Evolutionary conservation across 1,284 basidiomycete species (phyloP).

Genomic region (Trametes versicolor): DNA sequence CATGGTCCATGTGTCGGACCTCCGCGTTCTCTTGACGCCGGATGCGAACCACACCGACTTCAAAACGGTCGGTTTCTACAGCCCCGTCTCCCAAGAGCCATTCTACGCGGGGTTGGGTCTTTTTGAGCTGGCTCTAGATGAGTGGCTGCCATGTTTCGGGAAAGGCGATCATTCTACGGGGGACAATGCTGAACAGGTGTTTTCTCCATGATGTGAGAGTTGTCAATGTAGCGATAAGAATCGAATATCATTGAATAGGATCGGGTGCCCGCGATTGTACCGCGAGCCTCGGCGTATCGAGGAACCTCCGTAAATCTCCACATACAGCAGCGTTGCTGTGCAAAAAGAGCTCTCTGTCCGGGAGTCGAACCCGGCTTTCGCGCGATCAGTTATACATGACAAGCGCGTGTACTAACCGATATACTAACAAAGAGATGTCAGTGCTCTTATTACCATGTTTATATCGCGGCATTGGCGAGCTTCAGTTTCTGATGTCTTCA

Average conservation of each 20-base stretch:
- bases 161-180: not conserved
- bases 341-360: slow-evolving; percentile 49
- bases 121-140: slow-evolving; percentile 57
- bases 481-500: not conserved
- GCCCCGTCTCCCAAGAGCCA: slow-evolving; percentile 54
- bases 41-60: slow-evolving; percentile 59
- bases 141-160: slow-evolving; percentile 57
- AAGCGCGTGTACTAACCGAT: slow-evolving; percentile 38
- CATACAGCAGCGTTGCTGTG: no score
- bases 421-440: slow-evolving; percentile 32
- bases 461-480: not conserved
- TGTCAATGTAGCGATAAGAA: no score
- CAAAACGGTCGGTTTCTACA: slow-evolving; percentile 60
- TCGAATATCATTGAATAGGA: no score
- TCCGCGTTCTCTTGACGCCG: slow-evolving; percentile 56
- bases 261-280: no score
- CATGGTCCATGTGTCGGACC: slow-evolving; percentile 60
- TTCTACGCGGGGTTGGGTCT: slow-evolving; percentile 57
- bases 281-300: no score
- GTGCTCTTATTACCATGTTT: not conserved
- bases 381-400: slow-evolving; percentile 39
- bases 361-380: slow-evolving; percentile 56
- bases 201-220: not conserved
- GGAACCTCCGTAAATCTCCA: no score
- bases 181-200: not conserved